Percentiles rank a stretch among this genome's conserved stretches.
phyloP scores from a whole-genome alignment of 2,329 filamentous ascomycete genomes.

The Claviceps capensis region DNA sequence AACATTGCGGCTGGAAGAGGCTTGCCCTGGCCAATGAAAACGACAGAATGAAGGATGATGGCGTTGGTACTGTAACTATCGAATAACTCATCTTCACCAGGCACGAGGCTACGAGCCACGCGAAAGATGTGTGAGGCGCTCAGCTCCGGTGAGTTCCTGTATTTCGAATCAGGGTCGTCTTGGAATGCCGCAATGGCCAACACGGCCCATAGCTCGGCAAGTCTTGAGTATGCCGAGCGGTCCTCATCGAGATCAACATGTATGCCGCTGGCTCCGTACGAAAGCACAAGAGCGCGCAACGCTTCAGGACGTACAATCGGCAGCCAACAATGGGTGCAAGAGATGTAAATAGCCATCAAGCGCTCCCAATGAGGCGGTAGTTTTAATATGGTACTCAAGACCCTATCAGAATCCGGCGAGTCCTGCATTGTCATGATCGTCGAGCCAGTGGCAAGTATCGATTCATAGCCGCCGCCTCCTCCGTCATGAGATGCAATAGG shows the following conservation, averaged over 20 bases:
- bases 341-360: slow-evolving; percentile 59
- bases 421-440: not conserved
- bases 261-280: slow-evolving; percentile 25
- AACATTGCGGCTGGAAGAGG: slow-evolving; percentile 47
- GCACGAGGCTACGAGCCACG: slow-evolving; percentile 35
- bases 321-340: slow-evolving; percentile 65
- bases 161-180: slow-evolving; percentile 15
- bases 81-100: slow-evolving; percentile 31
- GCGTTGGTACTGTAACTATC: slow-evolving; percentile 25
- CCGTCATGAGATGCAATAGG: not conserved
- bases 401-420: not conserved
- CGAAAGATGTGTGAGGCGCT: slow-evolving; percentile 29
- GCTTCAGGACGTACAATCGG: slow-evolving; percentile 57
- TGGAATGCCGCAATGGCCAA: slow-evolving; percentile 45
- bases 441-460: not conserved
- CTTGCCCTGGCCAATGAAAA: slow-evolving; percentile 47
- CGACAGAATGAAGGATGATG: slow-evolving; percentile 43
- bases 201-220: slow-evolving; percentile 47
- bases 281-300: slow-evolving; percentile 34
- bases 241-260: slow-evolving; percentile 13
- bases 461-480: not conserved
- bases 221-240: slow-evolving; percentile 21
- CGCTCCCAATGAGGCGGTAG: slow-evolving; percentile 42
- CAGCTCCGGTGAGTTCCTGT: not conserved
- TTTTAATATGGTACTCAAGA: not conserved